phyloP scores from a whole-genome alignment of 495 filamentous ascomycete species.

The Viridothelium virens region DNA sequence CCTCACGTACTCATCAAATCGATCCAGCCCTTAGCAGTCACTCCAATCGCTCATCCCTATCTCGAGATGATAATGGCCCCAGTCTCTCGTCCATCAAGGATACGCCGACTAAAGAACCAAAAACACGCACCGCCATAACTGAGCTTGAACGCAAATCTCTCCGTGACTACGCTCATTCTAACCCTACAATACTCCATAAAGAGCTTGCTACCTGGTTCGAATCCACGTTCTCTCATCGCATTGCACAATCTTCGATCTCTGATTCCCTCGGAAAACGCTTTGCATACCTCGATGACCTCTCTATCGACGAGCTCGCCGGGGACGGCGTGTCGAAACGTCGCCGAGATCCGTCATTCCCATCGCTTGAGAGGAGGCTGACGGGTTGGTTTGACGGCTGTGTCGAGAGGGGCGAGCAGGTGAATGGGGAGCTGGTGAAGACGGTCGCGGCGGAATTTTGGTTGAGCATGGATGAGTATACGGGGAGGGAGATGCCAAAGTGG shows the following conservation, averaged over 20 bases:
- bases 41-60: not conserved
- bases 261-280: not conserved
- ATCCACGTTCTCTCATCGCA: not conserved
- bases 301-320: not conserved
- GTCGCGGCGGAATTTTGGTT: not conserved
- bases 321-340: constrained; percentile 2
- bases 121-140: constrained; percentile 9
- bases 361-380: not conserved
- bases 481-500: constrained; percentile 6
- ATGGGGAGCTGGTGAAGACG: constrained; percentile 8
- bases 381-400: constrained; percentile 1
- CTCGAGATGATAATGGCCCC: not conserved
- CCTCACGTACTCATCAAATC: not conserved
- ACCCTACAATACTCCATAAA: not conserved
- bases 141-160: constrained; percentile 11
- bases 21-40: not conserved
- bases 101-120: not conserved
- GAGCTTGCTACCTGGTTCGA: constrained; percentile 7
- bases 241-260: constrained; percentile 7
- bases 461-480: constrained; percentile 7
- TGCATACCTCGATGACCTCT: not conserved
- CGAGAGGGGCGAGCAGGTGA: constrained; percentile 1
- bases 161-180: not conserved
- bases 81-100: not conserved
- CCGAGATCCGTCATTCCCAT: not conserved